Evolutionary conservation across 1,139 yeast species (phyloP).

Genomic region (Pichia sp.): DNA sequence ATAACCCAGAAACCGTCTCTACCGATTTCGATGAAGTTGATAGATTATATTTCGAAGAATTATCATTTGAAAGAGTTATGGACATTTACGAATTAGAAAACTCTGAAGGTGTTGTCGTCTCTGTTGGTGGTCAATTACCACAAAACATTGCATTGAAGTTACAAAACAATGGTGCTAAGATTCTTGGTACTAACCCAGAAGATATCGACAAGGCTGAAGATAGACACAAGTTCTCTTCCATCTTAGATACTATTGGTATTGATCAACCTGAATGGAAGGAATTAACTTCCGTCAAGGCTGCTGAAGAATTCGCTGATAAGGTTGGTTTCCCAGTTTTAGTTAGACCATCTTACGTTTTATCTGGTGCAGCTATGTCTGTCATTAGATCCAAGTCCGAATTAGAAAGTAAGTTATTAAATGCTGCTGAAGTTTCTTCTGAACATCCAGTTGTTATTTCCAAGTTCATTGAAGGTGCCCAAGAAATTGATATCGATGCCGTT

Average conservation of each 20-base stretch:
- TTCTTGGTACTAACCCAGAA: constrained; percentile 91
- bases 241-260: constrained; percentile 85
- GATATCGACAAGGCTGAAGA: constrained; percentile 98
- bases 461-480: constrained; percentile 93
- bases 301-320: constrained; percentile 77
- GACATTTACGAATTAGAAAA: constrained; percentile 94
- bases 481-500: constrained; percentile 96
- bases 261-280: constrained; percentile 99
- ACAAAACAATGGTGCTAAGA: constrained; percentile 81
- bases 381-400: constrained; percentile 77
- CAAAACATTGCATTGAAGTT: constrained; percentile 91
- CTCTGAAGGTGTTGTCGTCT: constrained; percentile 88
- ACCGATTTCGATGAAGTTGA: constrained; percentile 99
- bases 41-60: constrained; percentile 92
- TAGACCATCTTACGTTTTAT: constrained; percentile 94
- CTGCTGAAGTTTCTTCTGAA: constrained; percentile 90
- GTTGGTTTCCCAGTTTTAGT: constrained; percentile 96
- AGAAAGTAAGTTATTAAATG: constrained; percentile 76
- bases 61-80: constrained; percentile 93
- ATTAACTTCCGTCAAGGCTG: constrained; percentile 81
- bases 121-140: constrained; percentile 98
- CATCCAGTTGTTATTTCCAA: constrained; percentile 98
- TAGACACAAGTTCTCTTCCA: constrained; percentile 95
- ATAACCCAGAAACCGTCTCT: constrained; percentile 98
- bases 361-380: constrained; percentile 99